Conservation (phyloP, 1,284 basidiomycete genomes). For the Afroboletus lepidellus region DNA sequence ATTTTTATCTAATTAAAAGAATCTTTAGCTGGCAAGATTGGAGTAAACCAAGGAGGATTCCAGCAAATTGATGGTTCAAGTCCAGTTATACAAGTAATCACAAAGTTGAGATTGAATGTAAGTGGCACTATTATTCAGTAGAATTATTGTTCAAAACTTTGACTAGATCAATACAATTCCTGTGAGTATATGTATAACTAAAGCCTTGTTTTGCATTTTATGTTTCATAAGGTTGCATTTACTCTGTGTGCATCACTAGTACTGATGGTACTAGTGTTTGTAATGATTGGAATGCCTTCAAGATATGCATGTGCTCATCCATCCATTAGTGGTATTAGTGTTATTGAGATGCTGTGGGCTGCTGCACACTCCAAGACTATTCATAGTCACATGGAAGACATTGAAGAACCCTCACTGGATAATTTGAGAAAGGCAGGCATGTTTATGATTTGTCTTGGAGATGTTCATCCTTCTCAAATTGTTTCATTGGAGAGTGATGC, state of each 20-base stretch:
- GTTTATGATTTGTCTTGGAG: not conserved
- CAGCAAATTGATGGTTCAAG: not conserved
- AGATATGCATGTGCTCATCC: not conserved
- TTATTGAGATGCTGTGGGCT: not conserved
- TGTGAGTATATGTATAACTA: not conserved
- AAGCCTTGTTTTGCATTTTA: not conserved
- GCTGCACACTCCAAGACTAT: not conserved
- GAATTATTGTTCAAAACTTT: not conserved
- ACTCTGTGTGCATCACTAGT: not conserved
- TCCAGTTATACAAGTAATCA: not conserved
- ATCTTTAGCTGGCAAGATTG: not conserved
- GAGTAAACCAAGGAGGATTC: not conserved
- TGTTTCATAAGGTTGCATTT: not conserved
- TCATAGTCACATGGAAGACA: not conserved
- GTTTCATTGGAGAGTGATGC: not conserved
- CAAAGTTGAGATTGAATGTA: slow-evolving; percentile 1
- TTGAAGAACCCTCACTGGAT: not conserved
- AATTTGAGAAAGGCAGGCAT: slow-evolving; percentile 1
- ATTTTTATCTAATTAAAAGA: not conserved
- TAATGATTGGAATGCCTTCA: not conserved
- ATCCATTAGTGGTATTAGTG: not conserved
- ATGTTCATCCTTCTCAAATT: not conserved
- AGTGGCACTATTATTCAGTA: not conserved
- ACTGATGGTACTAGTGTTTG: not conserved
- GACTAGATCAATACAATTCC: not conserved